Percentiles rank a stretch among this genome's conserved stretches.
Conservation (phyloP, 495 filamentous ascomycete species). For the Penicillium pancosmium region DNA sequence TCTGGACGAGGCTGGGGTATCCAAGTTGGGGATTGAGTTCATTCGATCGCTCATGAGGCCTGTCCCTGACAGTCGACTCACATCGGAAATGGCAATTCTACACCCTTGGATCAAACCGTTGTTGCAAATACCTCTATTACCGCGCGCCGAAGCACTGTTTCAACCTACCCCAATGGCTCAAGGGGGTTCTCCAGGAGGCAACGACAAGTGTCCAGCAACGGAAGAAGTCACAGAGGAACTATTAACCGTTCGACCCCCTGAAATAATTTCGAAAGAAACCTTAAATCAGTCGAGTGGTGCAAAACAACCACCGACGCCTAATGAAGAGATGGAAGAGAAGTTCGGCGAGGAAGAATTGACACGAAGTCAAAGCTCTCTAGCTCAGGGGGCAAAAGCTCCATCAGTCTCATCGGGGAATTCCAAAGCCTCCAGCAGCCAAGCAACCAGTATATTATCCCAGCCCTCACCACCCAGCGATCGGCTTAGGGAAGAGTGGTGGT, state of each 20-base stretch:
- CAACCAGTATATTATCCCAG: background rate
- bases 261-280: background rate
- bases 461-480: background rate
- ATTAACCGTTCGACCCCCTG: background rate
- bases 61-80: slow-evolving; percentile 8
- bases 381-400: background rate
- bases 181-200: background rate
- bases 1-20: slow-evolving; percentile 6
- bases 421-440: background rate
- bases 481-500: background rate
- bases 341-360: background rate
- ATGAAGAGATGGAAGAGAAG: background rate
- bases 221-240: background rate
- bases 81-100: background rate
- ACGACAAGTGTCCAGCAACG: no score
- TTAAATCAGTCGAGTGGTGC: background rate
- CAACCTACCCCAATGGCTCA: background rate
- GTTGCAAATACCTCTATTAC: background rate
- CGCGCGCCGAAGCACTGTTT: background rate
- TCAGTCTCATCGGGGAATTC: background rate
- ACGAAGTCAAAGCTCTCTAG: background rate
- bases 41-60: slow-evolving; percentile 10
- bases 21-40: slow-evolving; percentile 9
- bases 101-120: background rate
- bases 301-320: no score